A percentile compares a stretch with the other conserved stretches of the same genome.
Conservation (phyloP, 371 early-diverging fungal species). For the Actinomucor elegans region DNA sequence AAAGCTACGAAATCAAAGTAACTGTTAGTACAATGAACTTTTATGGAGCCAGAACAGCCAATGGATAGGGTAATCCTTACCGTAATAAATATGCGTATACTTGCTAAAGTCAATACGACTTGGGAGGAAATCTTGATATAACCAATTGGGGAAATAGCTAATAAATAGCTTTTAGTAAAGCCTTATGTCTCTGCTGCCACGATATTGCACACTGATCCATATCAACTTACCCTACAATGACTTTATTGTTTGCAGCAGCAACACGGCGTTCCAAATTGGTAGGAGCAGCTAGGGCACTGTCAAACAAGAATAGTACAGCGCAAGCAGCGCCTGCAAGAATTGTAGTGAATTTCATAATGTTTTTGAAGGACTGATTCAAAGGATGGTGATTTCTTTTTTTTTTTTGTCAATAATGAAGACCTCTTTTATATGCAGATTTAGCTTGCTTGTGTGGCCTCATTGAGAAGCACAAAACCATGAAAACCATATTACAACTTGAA, state of each 20-base stretch:
- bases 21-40: too few relatives aligned
- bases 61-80: not conserved
- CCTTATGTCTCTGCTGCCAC: not conserved
- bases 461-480: too few relatives aligned
- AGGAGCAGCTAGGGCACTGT: not conserved
- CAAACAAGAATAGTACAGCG: slow-evolving; percentile 1
- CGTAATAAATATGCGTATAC: slow-evolving; percentile 54
- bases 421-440: too few relatives aligned
- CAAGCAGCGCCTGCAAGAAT: slow-evolving; percentile 2
- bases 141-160: slow-evolving; percentile 49
- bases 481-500: too few relatives aligned
- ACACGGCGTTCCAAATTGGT: not conserved
- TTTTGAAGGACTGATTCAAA: too few relatives aligned
- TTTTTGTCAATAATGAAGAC: too few relatives aligned
- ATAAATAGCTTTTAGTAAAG: not conserved
- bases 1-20: too few relatives aligned
- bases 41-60: not conserved
- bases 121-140: slow-evolving; percentile 24
- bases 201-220: too few relatives aligned
- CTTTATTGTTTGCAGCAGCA: slow-evolving; percentile 4
- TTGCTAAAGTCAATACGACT: slow-evolving; percentile 26
- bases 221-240: slow-evolving; percentile 16
- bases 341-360: slow-evolving; percentile 2
- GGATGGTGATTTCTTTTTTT: too few relatives aligned
- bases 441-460: too few relatives aligned